Conservation (phyloP, 108 stramenopile genomes). For the Skeletonema tropicum region DNA sequence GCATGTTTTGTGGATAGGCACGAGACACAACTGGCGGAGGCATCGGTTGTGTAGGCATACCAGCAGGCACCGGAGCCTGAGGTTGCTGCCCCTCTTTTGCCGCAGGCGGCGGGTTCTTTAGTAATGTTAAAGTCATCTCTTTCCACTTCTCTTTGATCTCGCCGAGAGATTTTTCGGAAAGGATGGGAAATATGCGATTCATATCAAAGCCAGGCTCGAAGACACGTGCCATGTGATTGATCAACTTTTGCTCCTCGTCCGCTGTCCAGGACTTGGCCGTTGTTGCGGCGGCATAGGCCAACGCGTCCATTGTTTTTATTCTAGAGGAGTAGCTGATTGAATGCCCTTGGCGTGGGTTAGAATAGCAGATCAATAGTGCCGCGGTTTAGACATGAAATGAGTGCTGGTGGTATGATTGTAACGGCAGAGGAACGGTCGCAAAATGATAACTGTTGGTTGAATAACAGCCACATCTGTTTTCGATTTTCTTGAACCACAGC, state of each 20-base stretch:
- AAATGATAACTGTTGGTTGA: too few relatives aligned
- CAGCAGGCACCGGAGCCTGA: not conserved
- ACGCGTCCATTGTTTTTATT: not conserved
- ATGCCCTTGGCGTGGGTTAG: too few relatives aligned
- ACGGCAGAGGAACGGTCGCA: too few relatives aligned
- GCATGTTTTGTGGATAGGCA: not conserved
- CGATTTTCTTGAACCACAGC: too few relatives aligned
- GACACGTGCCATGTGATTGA: conserved; percentile 1
- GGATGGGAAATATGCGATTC: not conserved
- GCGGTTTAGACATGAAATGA: too few relatives aligned
- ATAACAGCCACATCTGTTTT: too few relatives aligned
- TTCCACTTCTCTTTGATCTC: conserved; percentile 22
- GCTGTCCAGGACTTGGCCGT: not conserved
- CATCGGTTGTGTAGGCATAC: not conserved
- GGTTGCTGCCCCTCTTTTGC: not conserved
- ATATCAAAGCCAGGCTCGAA: conserved; percentile 8
- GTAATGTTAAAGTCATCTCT: not conserved
- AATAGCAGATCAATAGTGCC: too few relatives aligned
- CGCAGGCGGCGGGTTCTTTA: not conserved
- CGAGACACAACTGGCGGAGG: conserved; percentile 6
- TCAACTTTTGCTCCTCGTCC: not conserved
- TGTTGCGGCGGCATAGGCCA: not conserved
- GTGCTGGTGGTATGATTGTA: too few relatives aligned
- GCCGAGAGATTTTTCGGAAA: conserved; percentile 8
- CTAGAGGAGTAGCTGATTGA: not conserved